These are phyloP conservation scores for Spergularia azorica DNA, from an alignment of 179 eudicot genomes.

Conservation along the genomic window DNA sequence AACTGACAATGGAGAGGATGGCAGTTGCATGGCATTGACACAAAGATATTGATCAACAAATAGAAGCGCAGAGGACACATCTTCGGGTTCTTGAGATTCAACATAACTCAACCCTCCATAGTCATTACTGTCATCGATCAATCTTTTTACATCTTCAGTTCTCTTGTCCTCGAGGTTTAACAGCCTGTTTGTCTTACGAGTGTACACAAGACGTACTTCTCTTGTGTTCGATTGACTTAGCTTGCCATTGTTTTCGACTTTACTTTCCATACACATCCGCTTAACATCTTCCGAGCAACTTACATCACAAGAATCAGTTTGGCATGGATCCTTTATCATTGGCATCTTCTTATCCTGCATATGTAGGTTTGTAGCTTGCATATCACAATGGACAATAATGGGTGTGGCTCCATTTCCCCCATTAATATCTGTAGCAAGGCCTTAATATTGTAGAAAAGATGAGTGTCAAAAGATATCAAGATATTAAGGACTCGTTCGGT, in stretches of 20 bases:
- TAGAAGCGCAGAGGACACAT: conserved; percentile 32
- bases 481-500: no score
- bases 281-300: conserved; percentile 1
- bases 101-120: conserved; percentile 28
- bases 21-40: conserved; percentile 9
- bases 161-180: background rate
- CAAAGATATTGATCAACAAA: conserved; percentile 36
- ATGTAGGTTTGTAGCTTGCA: conserved; percentile 8
- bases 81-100: conserved; percentile 38
- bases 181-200: conserved; percentile 26
- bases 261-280: conserved; percentile 2
- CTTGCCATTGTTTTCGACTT: conserved; percentile 9
- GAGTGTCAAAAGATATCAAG: background rate
- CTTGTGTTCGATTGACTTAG: conserved; percentile 14
- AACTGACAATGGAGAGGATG: conserved; percentile 12
- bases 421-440: conserved; percentile 11
- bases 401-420: conserved; percentile 20
- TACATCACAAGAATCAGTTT: conserved; percentile 11
- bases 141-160: conserved; percentile 13
- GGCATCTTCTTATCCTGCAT: conserved; percentile 2
- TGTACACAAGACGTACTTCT: conserved; percentile 23
- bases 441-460: conserved; percentile 11
- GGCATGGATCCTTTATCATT: conserved; percentile 13
- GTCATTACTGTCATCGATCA: conserved; percentile 6
- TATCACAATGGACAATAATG: conserved; percentile 5